Evolutionary conservation across 164 flowering plant genomes (phyloP), one percentile per base, ranked within the genome.

Genomic region (Paratinospora sagittata): DNA sequence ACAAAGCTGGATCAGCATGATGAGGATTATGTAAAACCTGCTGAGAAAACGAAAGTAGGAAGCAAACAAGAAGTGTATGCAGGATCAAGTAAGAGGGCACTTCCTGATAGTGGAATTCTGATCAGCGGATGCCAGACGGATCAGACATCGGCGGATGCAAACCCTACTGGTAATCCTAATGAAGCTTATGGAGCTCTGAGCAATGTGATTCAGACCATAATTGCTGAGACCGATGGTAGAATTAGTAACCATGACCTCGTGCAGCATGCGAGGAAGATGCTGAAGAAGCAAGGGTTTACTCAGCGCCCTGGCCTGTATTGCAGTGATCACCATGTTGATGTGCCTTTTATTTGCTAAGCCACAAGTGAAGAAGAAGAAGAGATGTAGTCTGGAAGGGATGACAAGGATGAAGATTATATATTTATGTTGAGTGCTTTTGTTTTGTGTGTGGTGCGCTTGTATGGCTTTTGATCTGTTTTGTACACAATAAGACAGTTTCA

Each of bases 221-320:
- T 95, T 36, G 79, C 75, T 0, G 86, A 90, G 71, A 75, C 84
- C 0, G 84, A 83, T 76, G 92, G 90, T 3, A 9, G 36, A 6
- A 68, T 92, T 30, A 80, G 83, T 3, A 90, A 92, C 47, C 83
- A 83, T 68, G 88, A 89, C 68, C 80, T 95, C 14, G 98, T 95
- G 64, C 12, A 72, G 45, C 84, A 75, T 77, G 92, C 97, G 2
- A 83, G 98, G 84, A 30, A 85, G 82, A 67, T 84, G 63, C 86
- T 94, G 68, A 79, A 87, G 83, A 77, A 65, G 2, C 97, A 92
- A 72, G 97, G 97, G 9, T 94, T 86, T 77, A 78, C 89, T 19
- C 97, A 94, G 84, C 87, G 81, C 0, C 98, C 97, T n/a, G 96
- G 98, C 13, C 91, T 94, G 55, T 94, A 94, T 71, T 94, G 98